Base-by-base conservation (phyloP, 2,329 filamentous ascomycete genomes). In the Dactylellina haptotyla region DNA sequence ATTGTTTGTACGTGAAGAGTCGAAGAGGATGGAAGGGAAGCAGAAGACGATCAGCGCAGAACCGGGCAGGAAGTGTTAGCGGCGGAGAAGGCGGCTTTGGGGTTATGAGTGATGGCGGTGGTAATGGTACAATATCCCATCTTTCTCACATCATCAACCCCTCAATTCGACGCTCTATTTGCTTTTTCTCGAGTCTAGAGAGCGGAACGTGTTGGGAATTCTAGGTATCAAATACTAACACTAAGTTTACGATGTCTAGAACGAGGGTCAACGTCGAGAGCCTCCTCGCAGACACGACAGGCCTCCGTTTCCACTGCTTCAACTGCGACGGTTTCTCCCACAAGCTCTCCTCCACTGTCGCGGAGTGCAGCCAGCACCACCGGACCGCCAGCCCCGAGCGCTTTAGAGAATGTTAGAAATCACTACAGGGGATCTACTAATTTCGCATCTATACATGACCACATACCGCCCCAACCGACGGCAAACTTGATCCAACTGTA, bases 1-100 rank as follows among this genome's bases (percentile, higher is more conserved):
- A 82, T 1, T 87, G 85, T 70, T 80, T 81, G 20, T 87, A 86
- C 77, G 81, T 84, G 50, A 83, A 84, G 75, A 85, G 84, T 10
- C 82, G 84, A 30, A 80, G 85, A 56, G 85, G 84, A 2, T 83
- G 82, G 82, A 83, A 83, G 75, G 82, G 82, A 26, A 79, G 23
- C 79, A 79, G 14, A 80, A 78, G 63, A 76, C 76, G 4, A 64
- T 77, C 34, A 77, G 77, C 1, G 76, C 76, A 20, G 72, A 18
- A 43, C 32, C 14, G 65, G 37, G 14, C 75, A 58, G 14, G 73
- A 46, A 65, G 64, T 64, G 39, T 71, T 53, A 51, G 69, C 74
- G 48, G 46, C 41, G 50, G 64, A 45, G 45, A 75, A 72, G 45
- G 69, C 72, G 39, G 75, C 75, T 20, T 46, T 64, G 34, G 76